Conservation (phyloP, 2,329 filamentous ascomycete genomes). For the Periglandula ipomoeae region DNA sequence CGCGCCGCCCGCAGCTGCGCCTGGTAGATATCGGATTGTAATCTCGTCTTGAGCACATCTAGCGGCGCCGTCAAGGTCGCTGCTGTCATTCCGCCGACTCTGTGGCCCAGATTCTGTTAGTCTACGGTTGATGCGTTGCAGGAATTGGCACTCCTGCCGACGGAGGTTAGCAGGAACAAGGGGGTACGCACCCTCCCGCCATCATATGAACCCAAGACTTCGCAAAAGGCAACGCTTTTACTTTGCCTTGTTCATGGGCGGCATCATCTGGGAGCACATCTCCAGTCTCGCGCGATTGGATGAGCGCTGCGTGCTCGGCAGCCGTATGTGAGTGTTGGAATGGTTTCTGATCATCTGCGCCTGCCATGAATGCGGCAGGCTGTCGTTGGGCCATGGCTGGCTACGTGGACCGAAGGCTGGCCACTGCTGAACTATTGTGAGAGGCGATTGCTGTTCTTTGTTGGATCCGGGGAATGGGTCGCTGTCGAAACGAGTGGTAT, state of each 20-base stretch:
- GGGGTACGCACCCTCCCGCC: conserved; percentile 65
- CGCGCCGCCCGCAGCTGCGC: conserved; percentile 64
- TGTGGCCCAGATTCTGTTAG: conserved; percentile 26
- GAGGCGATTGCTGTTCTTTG: neutral
- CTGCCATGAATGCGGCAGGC: conserved; percentile 18
- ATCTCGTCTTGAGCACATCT: conserved; percentile 84
- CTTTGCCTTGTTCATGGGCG: conserved; percentile 20
- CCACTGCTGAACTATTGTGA: neutral
- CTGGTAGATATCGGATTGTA: conserved; percentile 94
- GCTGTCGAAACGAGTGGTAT: no score
- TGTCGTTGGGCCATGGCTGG: conserved; percentile 25
- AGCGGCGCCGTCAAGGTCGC: conserved; percentile 89
- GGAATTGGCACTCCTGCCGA: neutral
- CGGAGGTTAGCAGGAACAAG: neutral
- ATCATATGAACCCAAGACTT: conserved; percentile 91
- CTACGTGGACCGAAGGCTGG: neutral
- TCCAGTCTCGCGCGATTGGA: conserved; percentile 54
- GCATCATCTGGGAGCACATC: conserved; percentile 39
- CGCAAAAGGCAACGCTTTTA: conserved; percentile 41
- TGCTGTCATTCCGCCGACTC: conserved; percentile 81
- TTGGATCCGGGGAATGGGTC: neutral
- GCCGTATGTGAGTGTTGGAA: conserved; percentile 21
- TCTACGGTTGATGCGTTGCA: neutral
- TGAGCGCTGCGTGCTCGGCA: conserved; percentile 30
- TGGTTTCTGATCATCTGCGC: conserved; percentile 21